phyloP scores from a whole-genome alignment of 768 basidiomycete genomes.

The Mycena galopus region DNA sequence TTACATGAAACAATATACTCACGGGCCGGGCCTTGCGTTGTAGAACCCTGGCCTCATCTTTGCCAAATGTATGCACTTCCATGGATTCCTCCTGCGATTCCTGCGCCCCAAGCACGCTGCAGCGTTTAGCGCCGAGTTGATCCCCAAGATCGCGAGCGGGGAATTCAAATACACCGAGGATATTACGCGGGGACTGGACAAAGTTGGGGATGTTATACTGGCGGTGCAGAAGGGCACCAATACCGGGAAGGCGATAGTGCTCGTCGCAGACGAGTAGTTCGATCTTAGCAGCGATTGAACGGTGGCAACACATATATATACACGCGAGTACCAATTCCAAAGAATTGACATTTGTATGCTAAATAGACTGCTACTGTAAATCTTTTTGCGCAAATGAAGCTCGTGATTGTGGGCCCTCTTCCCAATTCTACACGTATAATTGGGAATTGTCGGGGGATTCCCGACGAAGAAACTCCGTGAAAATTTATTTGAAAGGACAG shows the following conservation, averaged over 20 bases:
- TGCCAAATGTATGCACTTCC: not conserved
- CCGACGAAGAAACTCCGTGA: too few species aligned
- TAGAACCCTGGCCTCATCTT: slow-evolving; percentile 18
- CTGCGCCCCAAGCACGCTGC: slow-evolving; percentile 8
- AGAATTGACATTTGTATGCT: too few species aligned
- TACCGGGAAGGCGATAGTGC: slow-evolving; percentile 40
- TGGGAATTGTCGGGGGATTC: too few species aligned
- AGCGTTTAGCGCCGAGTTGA: slow-evolving; percentile 57
- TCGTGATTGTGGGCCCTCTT: too few species aligned
- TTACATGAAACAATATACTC: not conserved
- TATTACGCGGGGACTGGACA: slow-evolving; percentile 44
- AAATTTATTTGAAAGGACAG: too few species aligned
- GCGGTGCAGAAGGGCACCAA: slow-evolving; percentile 47
- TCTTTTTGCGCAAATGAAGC: too few species aligned
- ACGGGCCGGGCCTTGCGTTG: not conserved
- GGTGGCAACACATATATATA: too few species aligned
- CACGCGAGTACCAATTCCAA: too few species aligned
- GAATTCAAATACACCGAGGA: slow-evolving; percentile 64
- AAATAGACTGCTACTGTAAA: too few species aligned
- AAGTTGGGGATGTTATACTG: slow-evolving; percentile 43
- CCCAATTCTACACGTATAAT: too few species aligned
- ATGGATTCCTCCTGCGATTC: slow-evolving; percentile 1
- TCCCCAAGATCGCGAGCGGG: slow-evolving; percentile 56
- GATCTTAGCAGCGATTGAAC: not conserved
- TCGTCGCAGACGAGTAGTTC: slow-evolving; percentile 28